Percentiles rank a stretch among this genome's conserved stretches.
Evolutionary conservation across 2,329 filamentous ascomycete genomes (phyloP).

Genomic region (Botrytis fragariae): DNA sequence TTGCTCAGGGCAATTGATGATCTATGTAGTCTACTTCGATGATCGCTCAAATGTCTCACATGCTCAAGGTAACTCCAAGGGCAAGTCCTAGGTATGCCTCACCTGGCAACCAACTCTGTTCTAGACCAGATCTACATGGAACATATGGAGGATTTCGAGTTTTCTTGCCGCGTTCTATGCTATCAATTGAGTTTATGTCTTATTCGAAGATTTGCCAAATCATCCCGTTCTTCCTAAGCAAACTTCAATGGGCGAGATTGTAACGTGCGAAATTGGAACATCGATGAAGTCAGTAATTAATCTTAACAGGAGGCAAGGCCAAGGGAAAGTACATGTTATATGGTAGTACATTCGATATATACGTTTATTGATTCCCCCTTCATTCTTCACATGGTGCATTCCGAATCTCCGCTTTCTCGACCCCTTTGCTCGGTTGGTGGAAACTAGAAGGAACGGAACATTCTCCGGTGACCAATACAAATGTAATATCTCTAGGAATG

Average conservation of each 20-base stretch:
- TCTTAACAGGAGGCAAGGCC: not conserved
- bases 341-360: not conserved
- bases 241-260: not conserved
- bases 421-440: not conserved
- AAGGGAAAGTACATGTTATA: not conserved
- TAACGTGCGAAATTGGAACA: not conserved
- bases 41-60: not conserved
- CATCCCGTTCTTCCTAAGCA: no score
- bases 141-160: not conserved
- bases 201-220: accelerated
- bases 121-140: not conserved
- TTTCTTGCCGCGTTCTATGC: not conserved
- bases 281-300: not conserved
- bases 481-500: not conserved
- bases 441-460: not conserved
- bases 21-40: not conserved
- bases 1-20: not conserved
- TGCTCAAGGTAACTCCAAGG: not conserved
- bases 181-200: not conserved
- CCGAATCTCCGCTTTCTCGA: not conserved
- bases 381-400: not conserved
- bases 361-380: not conserved
- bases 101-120: not conserved
- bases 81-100: not conserved
- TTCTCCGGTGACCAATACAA: not conserved